Evolutionary conservation across 2,329 filamentous ascomycete species (phyloP).

Genomic region (Ambrosiella beaveri): DNA sequence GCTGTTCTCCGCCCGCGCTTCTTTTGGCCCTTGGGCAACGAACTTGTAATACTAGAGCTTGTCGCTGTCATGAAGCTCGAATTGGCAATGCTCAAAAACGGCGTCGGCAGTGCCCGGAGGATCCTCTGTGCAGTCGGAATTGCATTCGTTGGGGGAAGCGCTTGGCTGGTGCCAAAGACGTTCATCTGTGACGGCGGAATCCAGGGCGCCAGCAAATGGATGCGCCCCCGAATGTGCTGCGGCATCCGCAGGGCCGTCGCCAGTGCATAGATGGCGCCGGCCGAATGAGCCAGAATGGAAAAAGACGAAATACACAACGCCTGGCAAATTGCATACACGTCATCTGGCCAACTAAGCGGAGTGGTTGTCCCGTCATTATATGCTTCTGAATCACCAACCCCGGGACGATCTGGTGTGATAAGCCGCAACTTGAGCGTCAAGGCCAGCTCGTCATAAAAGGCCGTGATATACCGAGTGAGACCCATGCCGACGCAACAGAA

Average conservation of each 20-base stretch:
- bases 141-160: slow-evolving; percentile 62
- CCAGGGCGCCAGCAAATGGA: slow-evolving; percentile 90
- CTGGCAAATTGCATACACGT: slow-evolving; percentile 88
- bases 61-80: slow-evolving; percentile 89
- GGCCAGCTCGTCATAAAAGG: slow-evolving; percentile 93
- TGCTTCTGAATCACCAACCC: slow-evolving; percentile 78
- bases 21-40: slow-evolving; percentile 48
- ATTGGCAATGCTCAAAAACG: slow-evolving; percentile 84
- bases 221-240: slow-evolving; percentile 82
- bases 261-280: slow-evolving; percentile 92
- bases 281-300: slow-evolving; percentile 87
- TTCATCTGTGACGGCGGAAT: slow-evolving; percentile 91
- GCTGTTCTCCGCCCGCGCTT: slow-evolving; percentile 30
- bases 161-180: slow-evolving; percentile 55
- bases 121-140: slow-evolving; percentile 87
- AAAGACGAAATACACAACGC: slow-evolving; percentile 86
- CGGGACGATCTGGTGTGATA: slow-evolving; percentile 86
- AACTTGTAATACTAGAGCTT: slow-evolving; percentile 67
- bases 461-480: slow-evolving; percentile 83
- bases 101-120: slow-evolving; percentile 72
- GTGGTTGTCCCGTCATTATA: slow-evolving; percentile 69
- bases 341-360: slow-evolving; percentile 80
- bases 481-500: slow-evolving; percentile 98
- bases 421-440: slow-evolving; percentile 72
- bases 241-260: slow-evolving; percentile 91